Conservation (phyloP, 257 asterid species). For the Solanum clarkiae region DNA sequence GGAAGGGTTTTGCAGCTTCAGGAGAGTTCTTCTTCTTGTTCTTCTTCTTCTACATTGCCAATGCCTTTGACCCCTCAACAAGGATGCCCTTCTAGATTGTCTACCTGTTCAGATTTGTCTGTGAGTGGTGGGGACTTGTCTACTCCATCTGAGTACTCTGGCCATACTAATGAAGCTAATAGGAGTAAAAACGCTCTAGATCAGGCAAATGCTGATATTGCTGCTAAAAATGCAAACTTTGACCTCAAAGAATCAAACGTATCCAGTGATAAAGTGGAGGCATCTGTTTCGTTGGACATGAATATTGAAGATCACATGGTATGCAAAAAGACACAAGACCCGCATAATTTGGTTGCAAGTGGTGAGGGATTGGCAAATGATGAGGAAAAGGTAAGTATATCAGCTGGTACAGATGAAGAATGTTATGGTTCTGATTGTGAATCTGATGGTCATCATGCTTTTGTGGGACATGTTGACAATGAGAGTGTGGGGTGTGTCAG, state of each 20-base stretch:
- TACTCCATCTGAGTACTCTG: slow-evolving; percentile 36
- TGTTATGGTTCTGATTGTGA: slow-evolving; percentile 43
- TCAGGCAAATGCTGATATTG: slow-evolving; percentile 12
- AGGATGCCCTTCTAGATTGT: slow-evolving; percentile 18
- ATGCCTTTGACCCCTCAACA: slow-evolving; percentile 42
- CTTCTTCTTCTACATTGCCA: slow-evolving; percentile 23
- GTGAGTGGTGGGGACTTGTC: slow-evolving; percentile 22
- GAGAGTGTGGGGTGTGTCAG: slow-evolving; percentile 12
- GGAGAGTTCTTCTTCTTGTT: slow-evolving; percentile 42
- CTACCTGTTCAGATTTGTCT: slow-evolving; percentile 40
- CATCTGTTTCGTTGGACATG: slow-evolving; percentile 3
- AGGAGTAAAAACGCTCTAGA: slow-evolving; percentile 5
- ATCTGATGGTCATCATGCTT: slow-evolving; percentile 34
- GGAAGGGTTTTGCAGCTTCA: slow-evolving; percentile 34
- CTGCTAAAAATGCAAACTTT: slow-evolving; percentile 10
- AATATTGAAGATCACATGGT: slow-evolving; percentile 10
- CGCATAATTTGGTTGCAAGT: slow-evolving; percentile 13
- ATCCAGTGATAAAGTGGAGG: slow-evolving; percentile 6
- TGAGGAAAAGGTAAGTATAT: slow-evolving; percentile 31
- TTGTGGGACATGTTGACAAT: slow-evolving; percentile 2
- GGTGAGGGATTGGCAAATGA: slow-evolving; percentile 30
- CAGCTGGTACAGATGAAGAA: slow-evolving; percentile 42
- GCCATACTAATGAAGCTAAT: slow-evolving; percentile 22
- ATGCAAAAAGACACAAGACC: slow-evolving; percentile 13
- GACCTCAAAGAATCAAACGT: slow-evolving; percentile 13